Conservation (phyloP, 1,139 yeast species). For the Chernovozyma aurita region DNA sequence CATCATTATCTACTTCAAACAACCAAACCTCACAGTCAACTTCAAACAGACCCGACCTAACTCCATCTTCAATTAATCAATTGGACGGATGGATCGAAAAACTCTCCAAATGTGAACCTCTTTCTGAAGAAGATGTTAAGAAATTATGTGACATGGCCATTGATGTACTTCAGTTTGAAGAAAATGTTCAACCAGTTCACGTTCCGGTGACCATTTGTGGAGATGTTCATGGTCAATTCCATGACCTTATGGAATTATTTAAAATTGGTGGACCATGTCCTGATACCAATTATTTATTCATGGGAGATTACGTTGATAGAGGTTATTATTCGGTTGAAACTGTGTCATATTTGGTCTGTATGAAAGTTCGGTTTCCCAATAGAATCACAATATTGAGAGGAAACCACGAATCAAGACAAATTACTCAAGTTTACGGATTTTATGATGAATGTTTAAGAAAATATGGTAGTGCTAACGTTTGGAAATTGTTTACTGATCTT, state of each 20-base stretch:
- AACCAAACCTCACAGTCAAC: slow-evolving; percentile 12
- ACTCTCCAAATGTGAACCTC: slow-evolving; percentile 73
- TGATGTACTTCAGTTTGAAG: slow-evolving; percentile 84
- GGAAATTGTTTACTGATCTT: slow-evolving; percentile 72
- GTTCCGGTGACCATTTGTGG: slow-evolving; percentile 97
- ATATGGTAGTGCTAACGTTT: slow-evolving; percentile 92
- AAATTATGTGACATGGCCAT: slow-evolving; percentile 85
- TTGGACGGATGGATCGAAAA: slow-evolving; percentile 87
- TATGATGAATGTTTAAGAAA: slow-evolving; percentile 96
- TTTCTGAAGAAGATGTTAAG: slow-evolving; percentile 78
- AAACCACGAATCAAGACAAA: slow-evolving; percentile 95
- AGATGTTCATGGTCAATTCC: slow-evolving; percentile 97
- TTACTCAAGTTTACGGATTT: slow-evolving; percentile 96
- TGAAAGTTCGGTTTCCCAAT: slow-evolving; percentile 91
- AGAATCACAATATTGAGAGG: slow-evolving; percentile 93
- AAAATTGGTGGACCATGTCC: slow-evolving; percentile 95
- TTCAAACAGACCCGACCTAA: slow-evolving; percentile 18
- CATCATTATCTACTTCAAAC: background rate
- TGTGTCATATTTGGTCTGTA: slow-evolving; percentile 83
- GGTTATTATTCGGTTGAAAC: slow-evolving; percentile 94
- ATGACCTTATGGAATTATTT: slow-evolving; percentile 86
- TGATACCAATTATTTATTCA: slow-evolving; percentile 65
- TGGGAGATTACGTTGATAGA: slow-evolving; percentile 96
- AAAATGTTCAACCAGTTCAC: slow-evolving; percentile 89
- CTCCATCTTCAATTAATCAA: slow-evolving; percentile 46